Evolutionary conservation across 331 rosid genomes (phyloP), one percentile per base, ranked within the genome.

Genomic region (Phaseolus coccineus): DNA sequence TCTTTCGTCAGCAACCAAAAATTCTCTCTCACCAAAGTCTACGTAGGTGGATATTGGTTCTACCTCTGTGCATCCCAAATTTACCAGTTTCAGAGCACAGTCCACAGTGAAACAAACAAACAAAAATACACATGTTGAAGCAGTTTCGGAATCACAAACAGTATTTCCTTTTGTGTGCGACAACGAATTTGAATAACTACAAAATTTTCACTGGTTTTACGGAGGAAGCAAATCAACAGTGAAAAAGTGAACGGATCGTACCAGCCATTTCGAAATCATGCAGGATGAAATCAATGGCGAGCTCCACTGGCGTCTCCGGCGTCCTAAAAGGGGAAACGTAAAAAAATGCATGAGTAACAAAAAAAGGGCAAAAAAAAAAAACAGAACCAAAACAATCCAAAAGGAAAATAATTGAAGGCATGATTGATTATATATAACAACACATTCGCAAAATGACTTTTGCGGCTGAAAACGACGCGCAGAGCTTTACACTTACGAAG

Each of bases 181-280:
- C 19, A 35, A 42, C 22, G 58, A 44, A 24, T 40, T 16, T 14
- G n/a, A 40, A 51, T 12, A 15, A 28, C 27, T 63, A 13, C 0
- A 4, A 4, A 13, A 25, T 30, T 16, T 14, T 70, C 40, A 42
- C 33, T 13, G 25, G 25, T 13, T 77, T 78, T 11, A 47, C 9
- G 44, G 56, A 69, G 73, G 19, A 2, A 44, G 25, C 40, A 79
- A 85, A 82, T 69, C 28, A 37, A 58, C 39, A 67, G 55, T 66
- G 40, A 64, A 70, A 42, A 69, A 44, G 3, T 46, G 22, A 83
- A 87, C 89, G 57, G 59, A 72, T 59, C 78, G 15, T 71, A 92
- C 99, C 99, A 73, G 99, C 93, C 99, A 95, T 95, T 90, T 95
- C 99, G 69, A 95, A 95, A 89, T 95, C 99, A 74, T 95, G 99